phyloP scores from a whole-genome alignment of 306 rosid genomes.

The Ziziphus jujuba region DNA sequence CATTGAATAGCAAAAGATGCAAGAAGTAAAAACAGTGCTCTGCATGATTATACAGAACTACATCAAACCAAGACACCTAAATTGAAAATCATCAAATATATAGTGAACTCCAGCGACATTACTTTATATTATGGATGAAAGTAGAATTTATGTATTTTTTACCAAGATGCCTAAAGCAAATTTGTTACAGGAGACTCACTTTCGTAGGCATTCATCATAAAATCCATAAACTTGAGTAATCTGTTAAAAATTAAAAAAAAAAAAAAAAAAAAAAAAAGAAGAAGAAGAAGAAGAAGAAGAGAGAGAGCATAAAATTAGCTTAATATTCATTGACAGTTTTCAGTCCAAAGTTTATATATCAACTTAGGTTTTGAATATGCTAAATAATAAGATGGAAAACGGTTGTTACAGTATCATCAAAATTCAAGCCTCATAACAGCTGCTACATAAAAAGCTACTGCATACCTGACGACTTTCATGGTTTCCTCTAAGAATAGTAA shows the following conservation, averaged over 20 bases:
- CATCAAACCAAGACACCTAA: neutral
- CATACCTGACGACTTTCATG: constrained; percentile 99
- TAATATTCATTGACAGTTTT: constrained; percentile 10
- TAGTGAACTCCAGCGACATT: too few relatives aligned
- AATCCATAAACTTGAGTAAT: constrained; percentile 96
- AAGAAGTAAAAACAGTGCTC: constrained; percentile 2
- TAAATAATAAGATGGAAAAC: neutral
- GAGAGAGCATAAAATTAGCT: constrained; percentile 30
- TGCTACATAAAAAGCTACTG: constrained; percentile 10
- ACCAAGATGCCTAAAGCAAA: constrained; percentile 18
- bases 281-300: too few relatives aligned
- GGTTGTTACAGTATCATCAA: constrained; percentile 6
- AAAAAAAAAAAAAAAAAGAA: too few relatives aligned
- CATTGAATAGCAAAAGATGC: constrained; percentile 19
- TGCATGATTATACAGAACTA: neutral
- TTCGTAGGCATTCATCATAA: constrained; percentile 90
- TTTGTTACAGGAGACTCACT: constrained; percentile 59
- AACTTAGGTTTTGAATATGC: constrained; percentile 10
- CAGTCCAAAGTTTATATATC: neutral
- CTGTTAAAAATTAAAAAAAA: constrained; percentile 57
- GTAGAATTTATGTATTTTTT: too few relatives aligned
- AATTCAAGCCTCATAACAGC: neutral
- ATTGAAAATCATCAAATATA: too few relatives aligned
- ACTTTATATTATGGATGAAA: too few relatives aligned
- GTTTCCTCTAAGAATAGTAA: constrained; percentile 98